Evolutionary conservation across 2,329 filamentous ascomycete genomes (phyloP), one percentile per base, ranked within the genome.

Genomic region (Colletotrichum sp.): DNA sequence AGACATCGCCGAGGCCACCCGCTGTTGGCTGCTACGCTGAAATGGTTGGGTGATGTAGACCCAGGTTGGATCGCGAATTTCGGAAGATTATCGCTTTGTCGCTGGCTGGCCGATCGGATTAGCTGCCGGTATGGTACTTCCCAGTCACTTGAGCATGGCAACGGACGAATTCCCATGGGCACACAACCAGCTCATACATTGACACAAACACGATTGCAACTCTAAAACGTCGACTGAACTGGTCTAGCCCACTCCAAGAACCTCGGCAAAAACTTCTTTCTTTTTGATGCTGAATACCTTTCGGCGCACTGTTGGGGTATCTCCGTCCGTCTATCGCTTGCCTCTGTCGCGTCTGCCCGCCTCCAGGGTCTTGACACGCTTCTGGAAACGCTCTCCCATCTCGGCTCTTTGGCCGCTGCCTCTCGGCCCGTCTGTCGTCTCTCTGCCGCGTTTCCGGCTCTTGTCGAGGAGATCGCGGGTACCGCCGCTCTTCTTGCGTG

Each of bases 391-490:
- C 74, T 96, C 94, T 28, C 96, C 96, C 81, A 96, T 92, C 74
- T 91, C 90, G 8, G 87, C 86, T 9, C 88, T 86, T 65, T 82
- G 84, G 39, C 90, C 93, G 82, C 91, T 93, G 32, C 90, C 91
- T 74, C 93, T 90, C 8, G 91, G 92, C 0, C 94, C 93, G 84
- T 97, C 96, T 25, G 83, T 82, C 1, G 89, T 90, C 30, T 96
- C 94, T 27, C 91, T 88, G 30, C 90, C 90, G 79, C 96, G 91
- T 89, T 98, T 98, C 77, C 96, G 90, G 83, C 96, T 97, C 89
- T 94, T 96, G 81, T 98, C 96, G 78, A 96, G 84, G 78, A 95
- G 82, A 1, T 91, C 90, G 78, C 88, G 89, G 15, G 91, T 91
- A 71, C 89, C 86, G 65, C 88, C 83, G 43, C 88, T 87, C 76